These are phyloP conservation scores for Suhomyces terraborum DNA, from an alignment of 1,139 yeast species.

Conservation along the genomic window DNA sequence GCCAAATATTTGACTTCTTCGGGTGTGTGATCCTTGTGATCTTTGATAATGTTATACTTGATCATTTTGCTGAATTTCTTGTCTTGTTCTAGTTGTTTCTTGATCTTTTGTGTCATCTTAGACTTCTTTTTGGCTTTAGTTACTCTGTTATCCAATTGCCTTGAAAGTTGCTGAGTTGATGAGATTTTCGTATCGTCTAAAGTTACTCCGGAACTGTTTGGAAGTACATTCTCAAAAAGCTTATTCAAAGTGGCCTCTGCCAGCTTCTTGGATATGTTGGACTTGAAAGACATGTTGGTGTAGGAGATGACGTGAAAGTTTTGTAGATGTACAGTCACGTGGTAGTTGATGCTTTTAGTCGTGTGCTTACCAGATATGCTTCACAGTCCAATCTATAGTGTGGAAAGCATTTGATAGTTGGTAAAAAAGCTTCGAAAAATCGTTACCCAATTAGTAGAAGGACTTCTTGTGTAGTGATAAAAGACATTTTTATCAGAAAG, in stretches of 20 bases:
- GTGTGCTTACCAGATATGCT: too few relatives aligned
- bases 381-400: too few relatives aligned
- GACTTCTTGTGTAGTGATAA: too few relatives aligned
- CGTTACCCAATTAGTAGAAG: too few relatives aligned
- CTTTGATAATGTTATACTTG: slow-evolving; percentile 51
- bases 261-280: slow-evolving; percentile 34
- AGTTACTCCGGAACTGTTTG: slow-evolving; percentile 32
- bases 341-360: too few relatives aligned
- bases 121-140: slow-evolving; percentile 40
- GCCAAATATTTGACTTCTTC: slow-evolving; percentile 53
- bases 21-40: slow-evolving; percentile 38
- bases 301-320: neutral
- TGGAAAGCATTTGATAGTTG: too few relatives aligned
- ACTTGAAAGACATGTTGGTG: slow-evolving; percentile 30
- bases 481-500: too few relatives aligned
- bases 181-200: slow-evolving; percentile 17
- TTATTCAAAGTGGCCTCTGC: slow-evolving; percentile 45
- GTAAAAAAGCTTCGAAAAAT: too few relatives aligned
- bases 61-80: slow-evolving; percentile 51
- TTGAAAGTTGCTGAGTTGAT: slow-evolving; percentile 25
- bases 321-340: neutral
- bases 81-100: slow-evolving; percentile 36
- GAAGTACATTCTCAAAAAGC: slow-evolving; percentile 44
- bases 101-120: slow-evolving; percentile 34
- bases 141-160: slow-evolving; percentile 14